Base-by-base conservation (phyloP, 306 rosid species). In the Ormosia semicastrata region DNA sequence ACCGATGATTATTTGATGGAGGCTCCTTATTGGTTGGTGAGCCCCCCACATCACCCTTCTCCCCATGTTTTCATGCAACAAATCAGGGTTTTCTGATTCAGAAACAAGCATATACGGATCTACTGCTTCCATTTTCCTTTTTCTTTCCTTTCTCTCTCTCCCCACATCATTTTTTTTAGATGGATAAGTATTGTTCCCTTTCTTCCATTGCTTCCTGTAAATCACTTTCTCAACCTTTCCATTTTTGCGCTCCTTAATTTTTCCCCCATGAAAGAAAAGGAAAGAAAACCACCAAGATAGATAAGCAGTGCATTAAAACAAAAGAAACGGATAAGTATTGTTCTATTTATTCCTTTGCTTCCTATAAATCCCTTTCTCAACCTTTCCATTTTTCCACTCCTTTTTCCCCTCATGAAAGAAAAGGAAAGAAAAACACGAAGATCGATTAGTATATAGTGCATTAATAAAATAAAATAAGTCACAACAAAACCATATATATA, bases 41-140 rank as follows among this genome's bases (percentile, higher is more conserved):
- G 68, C 58, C 83, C 74, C 83, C 17, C 49, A 76, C 73, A 60
- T 63, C 87, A 53, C 52, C 70, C 40, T 29, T 49, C 66, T 37
- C 58, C 39, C 89, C 86, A 66, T 88, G 77, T 85, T 90, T 88
- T 86, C 90, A 90, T 88, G 93, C 93, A 88, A 82, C 88, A 90
- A 90, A 84, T 90, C 82, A 84, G 90, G 87, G 70, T 77, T 78
- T 80, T 80, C 79, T 56, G 82, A 84, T 85, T 85, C 80, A 76
- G 8, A 76, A 60, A 77, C 82, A 77, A 85, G 85, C 83, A 85
- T 82, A 15, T 49, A 9, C 52, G 29, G 36, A 12, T 49, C 29
- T 24, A 32, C 53, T 9, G 2, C 53, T 73, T 13, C 39, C 33
- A 18, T 52, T 70, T 15, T 50, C 53, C 34, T 58, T 11, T 59